These are phyloP conservation scores for Halteria grandinella DNA, from an alignment of 73 alveolate species.

Conservation along the genomic window DNA sequence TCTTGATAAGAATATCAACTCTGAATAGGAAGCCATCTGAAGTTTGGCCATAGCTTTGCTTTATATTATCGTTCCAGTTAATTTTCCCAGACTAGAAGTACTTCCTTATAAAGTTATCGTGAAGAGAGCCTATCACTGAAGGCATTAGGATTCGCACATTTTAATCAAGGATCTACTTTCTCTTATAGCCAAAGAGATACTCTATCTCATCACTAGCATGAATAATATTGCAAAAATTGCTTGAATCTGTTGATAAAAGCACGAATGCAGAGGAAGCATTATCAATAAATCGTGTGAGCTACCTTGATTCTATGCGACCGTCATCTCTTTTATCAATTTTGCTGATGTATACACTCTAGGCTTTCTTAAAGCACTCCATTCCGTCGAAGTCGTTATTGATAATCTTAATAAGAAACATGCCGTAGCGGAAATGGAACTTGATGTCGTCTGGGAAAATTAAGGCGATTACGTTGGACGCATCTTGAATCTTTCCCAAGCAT, in stretches of 20 bases:
- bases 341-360: not conserved
- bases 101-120: too few species aligned
- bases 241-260: slow-evolving; percentile 16
- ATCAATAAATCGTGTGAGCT: slow-evolving; percentile 22
- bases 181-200: slow-evolving; percentile 26
- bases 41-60: not conserved
- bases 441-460: slow-evolving; percentile 26
- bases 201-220: slow-evolving; percentile 46
- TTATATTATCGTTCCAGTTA: too few species aligned
- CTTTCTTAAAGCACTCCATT: slow-evolving; percentile 9
- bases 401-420: slow-evolving; percentile 16
- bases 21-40: not conserved
- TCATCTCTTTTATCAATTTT: too few species aligned
- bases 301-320: too few species aligned
- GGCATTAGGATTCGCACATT: too few species aligned
- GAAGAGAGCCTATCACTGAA: too few species aligned
- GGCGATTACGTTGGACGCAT: not conserved
- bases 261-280: slow-evolving; percentile 38
- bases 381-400: slow-evolving; percentile 44
- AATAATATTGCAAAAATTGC: slow-evolving; percentile 14
- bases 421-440: slow-evolving; percentile 28
- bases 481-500: slow-evolving; percentile 10
- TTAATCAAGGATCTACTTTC: slow-evolving; percentile 6
- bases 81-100: too few species aligned
- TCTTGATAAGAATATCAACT: slow-evolving; percentile 39